Conservation (phyloP, 2,329 filamentous ascomycete species). For the Cercospora nicotianae region DNA sequence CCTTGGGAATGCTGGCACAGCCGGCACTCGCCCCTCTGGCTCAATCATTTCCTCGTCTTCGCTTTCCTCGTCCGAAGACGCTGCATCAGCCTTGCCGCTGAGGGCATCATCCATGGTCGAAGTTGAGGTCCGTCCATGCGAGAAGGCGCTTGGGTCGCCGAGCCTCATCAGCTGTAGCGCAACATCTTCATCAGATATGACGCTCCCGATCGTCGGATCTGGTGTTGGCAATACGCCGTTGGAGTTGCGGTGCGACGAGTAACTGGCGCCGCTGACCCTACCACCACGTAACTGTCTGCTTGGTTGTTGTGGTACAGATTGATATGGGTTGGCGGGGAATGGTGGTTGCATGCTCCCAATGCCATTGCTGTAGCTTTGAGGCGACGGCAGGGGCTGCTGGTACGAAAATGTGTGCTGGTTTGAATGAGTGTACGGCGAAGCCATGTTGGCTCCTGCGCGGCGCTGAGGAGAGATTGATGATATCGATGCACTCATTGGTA, state of each 20-base stretch:
- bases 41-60: conserved; percentile 79
- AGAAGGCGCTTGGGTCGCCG: conserved; percentile 90
- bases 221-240: conserved; percentile 79
- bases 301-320: conserved; percentile 28
- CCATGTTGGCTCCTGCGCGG: conserved; percentile 70
- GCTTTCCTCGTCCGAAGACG: conserved; percentile 71
- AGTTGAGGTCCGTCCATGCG: conserved; percentile 86
- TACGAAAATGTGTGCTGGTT: conserved; percentile 79
- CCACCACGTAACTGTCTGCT: conserved; percentile 62
- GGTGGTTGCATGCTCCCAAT: conserved; percentile 27
- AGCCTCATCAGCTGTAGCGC: conserved; percentile 95
- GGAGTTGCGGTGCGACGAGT: conserved; percentile 45
- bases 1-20: conserved; percentile 32
- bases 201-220: conserved; percentile 94
- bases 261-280: conserved; percentile 41
- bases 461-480: conserved; percentile 94
- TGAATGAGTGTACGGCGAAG: conserved; percentile 71
- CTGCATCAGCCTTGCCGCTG: conserved; percentile 81
- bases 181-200: conserved; percentile 97
- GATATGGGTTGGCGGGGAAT: conserved; percentile 29
- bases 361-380: conserved; percentile 64
- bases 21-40: conserved; percentile 48
- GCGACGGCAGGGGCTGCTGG: conserved; percentile 75
- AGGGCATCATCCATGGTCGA: conserved; percentile 93
- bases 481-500: conserved; percentile 91